Base-by-base conservation (phyloP, 2,329 filamentous ascomycete species). In the Orbilia quercus region DNA sequence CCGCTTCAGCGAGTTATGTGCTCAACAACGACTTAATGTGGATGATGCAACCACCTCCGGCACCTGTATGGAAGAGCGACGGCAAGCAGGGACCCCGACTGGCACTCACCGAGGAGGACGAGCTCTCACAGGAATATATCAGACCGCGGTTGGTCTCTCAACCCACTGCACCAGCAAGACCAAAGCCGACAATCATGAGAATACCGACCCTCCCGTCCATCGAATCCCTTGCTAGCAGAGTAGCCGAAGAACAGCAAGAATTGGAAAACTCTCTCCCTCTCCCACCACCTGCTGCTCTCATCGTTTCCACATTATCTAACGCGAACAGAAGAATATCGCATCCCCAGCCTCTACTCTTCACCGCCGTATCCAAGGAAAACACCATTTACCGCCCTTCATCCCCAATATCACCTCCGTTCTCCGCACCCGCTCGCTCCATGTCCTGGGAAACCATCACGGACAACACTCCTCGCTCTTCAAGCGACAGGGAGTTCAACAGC, bases 21-120 rank as follows among this genome's bases (percentile, higher is more conserved):
- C 28, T 47, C 6, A 73, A 73, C 55, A 73, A 66, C 42, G 69
- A 66, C 44, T 38, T 73, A 14, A 66, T 73, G 60, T 73, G 69
- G 69, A 73, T 73, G 69, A 73, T 73, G 69, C 60, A 73, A 51
- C 69, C 69, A 1, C 69, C 69, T 28, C 69, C 69, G 36, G 69
- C 69, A 42, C 42, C 69, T 7, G 69, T 73, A 16, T 73, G 69
- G 69, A 73, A 73, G 55, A 73, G 69, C 42, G 69, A 73, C 18
- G 69, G 69, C 5, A 65, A 45, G 16, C 69, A 73, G 12, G 69
- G 60, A n/a, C 69, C 69, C n/a, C 54, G 69, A 44, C 34, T 73
- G 31, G 69, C 69, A 28, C 50, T 73, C 2, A 60, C 60, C 22
- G 69, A 73, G 16, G 48, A 60, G 20, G 67, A 73, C 16, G 69